Percentiles rank a stretch among this genome's conserved stretches.
Evolutionary conservation across 306 rosid genomes (phyloP).

Genomic region (Ormosia emarginata): DNA sequence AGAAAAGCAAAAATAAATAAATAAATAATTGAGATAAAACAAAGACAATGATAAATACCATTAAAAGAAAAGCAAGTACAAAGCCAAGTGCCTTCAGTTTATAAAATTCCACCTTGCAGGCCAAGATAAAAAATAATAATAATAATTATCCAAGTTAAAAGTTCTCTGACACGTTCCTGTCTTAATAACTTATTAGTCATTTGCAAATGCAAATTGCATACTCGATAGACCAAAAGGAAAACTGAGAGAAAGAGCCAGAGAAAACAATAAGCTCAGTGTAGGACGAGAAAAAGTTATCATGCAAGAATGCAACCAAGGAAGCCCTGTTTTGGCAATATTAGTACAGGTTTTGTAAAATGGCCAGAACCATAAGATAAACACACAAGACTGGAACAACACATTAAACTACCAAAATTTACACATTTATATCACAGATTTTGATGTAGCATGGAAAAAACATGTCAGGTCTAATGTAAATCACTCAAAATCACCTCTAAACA

Average conservation of each 20-base stretch:
- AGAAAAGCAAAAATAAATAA: no score
- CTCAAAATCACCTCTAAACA: constrained; percentile 3
- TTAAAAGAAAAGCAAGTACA: background rate
- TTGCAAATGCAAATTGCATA: constrained; percentile 12
- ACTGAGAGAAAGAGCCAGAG: background rate
- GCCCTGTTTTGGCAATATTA: background rate
- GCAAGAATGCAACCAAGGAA: constrained; percentile 5
- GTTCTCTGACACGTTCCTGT: background rate
- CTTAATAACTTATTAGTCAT: background rate
- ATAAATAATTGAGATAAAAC: background rate
- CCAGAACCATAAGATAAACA: background rate
- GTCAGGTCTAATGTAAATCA: background rate
- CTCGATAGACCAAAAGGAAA: constrained; percentile 8
- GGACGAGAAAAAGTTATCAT: background rate
- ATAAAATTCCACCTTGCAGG: background rate
- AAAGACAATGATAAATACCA: background rate
- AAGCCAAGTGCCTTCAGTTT: constrained; percentile 2
- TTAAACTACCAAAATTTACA: background rate
- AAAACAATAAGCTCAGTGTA: constrained; percentile 1
- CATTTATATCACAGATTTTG: background rate
- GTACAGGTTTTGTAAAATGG: background rate
- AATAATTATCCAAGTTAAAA: background rate
- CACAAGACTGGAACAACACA: background rate
- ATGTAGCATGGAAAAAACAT: background rate
- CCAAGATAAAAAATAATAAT: background rate